These are phyloP conservation scores for Toxoplasma gondii DNA, from an alignment of 169 alveolate species.

Conservation along the genomic window DNA sequence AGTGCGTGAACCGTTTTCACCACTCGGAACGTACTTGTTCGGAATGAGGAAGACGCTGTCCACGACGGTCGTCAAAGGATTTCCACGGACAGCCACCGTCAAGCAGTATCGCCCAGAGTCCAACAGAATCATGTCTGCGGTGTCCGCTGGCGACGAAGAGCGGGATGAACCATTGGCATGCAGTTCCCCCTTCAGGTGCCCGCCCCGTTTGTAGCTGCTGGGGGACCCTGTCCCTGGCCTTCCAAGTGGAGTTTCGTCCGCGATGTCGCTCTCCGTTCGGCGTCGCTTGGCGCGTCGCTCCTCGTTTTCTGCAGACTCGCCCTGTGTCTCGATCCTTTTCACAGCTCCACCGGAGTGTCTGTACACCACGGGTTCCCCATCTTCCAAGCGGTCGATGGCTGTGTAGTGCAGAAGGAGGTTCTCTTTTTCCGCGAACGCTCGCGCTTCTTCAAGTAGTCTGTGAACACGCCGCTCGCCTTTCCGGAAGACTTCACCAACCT, in stretches of 20 bases:
- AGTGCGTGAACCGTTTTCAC: no score
- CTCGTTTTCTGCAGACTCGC: neutral
- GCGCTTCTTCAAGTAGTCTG: neutral
- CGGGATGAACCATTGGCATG: no score
- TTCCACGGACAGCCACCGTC: constrained; percentile 30
- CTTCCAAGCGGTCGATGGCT: neutral
- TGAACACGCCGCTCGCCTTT: neutral
- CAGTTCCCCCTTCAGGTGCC: no score
- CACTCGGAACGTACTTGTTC: neutral
- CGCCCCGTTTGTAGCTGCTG: no score
- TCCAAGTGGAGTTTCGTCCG: neutral
- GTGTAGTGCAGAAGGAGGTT: neutral
- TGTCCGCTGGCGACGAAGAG: neutral
- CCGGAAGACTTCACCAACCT: neutral
- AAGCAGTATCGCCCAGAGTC: neutral
- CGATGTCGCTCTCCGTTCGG: neutral
- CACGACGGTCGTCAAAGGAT: neutral
- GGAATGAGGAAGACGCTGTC: neutral
- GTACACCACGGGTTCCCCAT: neutral
- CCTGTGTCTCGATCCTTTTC: no score
- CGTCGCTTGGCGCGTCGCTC: neutral
- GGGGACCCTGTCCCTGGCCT: no score
- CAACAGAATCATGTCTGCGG: neutral
- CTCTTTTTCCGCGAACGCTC: neutral
- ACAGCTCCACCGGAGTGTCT: neutral